Evolutionary conservation across 495 filamentous ascomycete species (phyloP).

Genomic region (Sabuloglossum arenarium): DNA sequence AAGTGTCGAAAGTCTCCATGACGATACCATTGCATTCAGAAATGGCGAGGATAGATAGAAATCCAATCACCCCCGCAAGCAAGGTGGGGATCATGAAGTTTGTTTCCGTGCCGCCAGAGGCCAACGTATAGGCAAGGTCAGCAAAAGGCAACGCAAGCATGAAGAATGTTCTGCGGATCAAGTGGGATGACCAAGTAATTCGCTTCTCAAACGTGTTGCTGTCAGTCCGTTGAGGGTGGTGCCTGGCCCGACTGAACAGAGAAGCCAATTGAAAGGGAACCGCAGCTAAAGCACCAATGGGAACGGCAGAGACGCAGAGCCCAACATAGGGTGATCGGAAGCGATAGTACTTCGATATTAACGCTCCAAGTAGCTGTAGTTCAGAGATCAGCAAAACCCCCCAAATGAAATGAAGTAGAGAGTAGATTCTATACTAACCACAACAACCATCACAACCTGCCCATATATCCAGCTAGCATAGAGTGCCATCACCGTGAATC

Average conservation of each 20-base stretch:
- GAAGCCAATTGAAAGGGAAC: conserved; percentile 51
- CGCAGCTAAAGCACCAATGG: conserved; percentile 42
- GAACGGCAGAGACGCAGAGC: conserved; percentile 35
- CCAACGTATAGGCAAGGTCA: conserved; percentile 40
- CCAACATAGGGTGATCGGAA: conserved; percentile 41
- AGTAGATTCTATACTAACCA: conserved; percentile 19
- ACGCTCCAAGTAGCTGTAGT: conserved; percentile 37
- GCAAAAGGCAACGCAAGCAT: conserved; percentile 40
- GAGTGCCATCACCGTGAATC: conserved; percentile 46
- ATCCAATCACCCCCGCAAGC: conserved; percentile 44
- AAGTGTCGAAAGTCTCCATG: conserved; percentile 66
- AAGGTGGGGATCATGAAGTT: conserved; percentile 40
- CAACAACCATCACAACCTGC: conserved; percentile 45
- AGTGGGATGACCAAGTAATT: conserved; percentile 42
- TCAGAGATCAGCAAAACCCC: conserved; percentile 1
- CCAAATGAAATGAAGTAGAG: neutral
- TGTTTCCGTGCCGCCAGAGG: conserved; percentile 33
- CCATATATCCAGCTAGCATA: conserved; percentile 64
- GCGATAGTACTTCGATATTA: conserved; percentile 40
- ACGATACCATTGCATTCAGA: conserved; percentile 56
- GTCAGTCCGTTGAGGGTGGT: conserved; percentile 30
- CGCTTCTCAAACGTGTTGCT: conserved; percentile 37
- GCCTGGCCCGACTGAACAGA: conserved; percentile 38
- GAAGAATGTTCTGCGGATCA: conserved; percentile 44
- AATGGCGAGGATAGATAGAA: conserved; percentile 48